Evolutionary conservation across 2,329 filamentous ascomycete species (phyloP).

Genomic region (Cordyceps tenuipes): DNA sequence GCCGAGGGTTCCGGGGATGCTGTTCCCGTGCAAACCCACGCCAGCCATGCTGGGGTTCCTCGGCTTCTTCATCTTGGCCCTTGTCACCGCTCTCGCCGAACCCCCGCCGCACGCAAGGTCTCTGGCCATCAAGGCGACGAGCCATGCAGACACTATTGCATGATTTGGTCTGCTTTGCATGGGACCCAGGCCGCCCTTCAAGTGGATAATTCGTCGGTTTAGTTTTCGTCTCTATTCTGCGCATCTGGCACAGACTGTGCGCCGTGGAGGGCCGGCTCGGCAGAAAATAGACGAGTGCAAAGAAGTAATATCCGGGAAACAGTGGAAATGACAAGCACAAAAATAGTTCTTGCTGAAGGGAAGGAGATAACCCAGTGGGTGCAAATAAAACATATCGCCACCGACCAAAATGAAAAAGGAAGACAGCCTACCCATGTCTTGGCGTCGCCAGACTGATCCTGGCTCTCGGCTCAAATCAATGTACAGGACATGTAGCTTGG

Average conservation of each 20-base stretch:
- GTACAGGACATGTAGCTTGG: no score
- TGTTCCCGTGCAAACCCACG: neutral
- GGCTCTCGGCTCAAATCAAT: neutral
- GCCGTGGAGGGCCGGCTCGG: neutral
- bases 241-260: neutral
- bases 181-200: neutral
- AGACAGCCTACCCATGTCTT: neutral
- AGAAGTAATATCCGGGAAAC: constrained; percentile 1
- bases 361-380: neutral
- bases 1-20: neutral
- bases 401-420: neutral
- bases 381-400: constrained; percentile 3
- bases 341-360: neutral
- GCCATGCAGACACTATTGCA: neutral
- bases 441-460: neutral
- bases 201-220: neutral
- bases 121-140: neutral
- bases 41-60: neutral
- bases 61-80: neutral
- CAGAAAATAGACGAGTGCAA: neutral
- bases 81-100: constrained; percentile 4
- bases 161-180: neutral
- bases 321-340: constrained; percentile 2
- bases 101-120: neutral
- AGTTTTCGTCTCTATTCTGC: neutral